Evolutionary conservation across 163 green algal species (phyloP).

Genomic region (Scenedesmus sp.): DNA sequence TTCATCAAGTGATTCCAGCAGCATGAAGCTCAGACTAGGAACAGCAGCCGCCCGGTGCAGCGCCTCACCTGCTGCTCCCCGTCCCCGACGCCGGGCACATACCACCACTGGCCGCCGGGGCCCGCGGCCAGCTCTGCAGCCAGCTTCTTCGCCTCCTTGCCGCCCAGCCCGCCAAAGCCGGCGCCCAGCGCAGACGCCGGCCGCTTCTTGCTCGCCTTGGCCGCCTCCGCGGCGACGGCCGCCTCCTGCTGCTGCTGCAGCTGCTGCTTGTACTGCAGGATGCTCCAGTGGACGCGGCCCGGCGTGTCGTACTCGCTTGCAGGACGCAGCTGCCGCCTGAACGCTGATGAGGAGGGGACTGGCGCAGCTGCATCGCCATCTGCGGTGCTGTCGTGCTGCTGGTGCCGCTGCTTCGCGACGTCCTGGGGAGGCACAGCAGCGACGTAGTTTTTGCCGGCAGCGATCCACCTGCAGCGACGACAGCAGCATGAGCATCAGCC

Average conservation of each 20-base stretch:
- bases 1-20: too few relatives aligned
- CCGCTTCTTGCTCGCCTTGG: constrained; percentile 18
- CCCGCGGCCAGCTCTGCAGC: constrained; percentile 8
- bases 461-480: constrained; percentile 26
- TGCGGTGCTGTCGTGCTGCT: not conserved
- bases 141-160: constrained; percentile 5
- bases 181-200: not conserved
- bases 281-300: constrained; percentile 18
- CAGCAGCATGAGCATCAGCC: not conserved
- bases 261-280: constrained; percentile 22
- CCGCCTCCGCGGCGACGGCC: constrained; percentile 17
- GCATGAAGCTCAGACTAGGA: not conserved
- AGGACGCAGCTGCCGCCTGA: constrained; percentile 3
- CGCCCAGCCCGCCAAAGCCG: constrained; percentile 5
- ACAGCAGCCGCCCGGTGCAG: not conserved
- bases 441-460: constrained; percentile 15
- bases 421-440: not conserved
- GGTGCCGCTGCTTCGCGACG: not conserved
- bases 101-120: constrained; percentile 39
- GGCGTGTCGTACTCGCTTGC: constrained; percentile 7
- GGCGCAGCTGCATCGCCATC: not conserved
- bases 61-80: constrained; percentile 32
- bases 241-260: constrained; percentile 38
- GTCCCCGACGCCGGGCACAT: constrained; percentile 30
- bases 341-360: not conserved